phyloP scores from a whole-genome alignment of 1,139 yeast species.

The Groenewaldozyma auringiensis region DNA sequence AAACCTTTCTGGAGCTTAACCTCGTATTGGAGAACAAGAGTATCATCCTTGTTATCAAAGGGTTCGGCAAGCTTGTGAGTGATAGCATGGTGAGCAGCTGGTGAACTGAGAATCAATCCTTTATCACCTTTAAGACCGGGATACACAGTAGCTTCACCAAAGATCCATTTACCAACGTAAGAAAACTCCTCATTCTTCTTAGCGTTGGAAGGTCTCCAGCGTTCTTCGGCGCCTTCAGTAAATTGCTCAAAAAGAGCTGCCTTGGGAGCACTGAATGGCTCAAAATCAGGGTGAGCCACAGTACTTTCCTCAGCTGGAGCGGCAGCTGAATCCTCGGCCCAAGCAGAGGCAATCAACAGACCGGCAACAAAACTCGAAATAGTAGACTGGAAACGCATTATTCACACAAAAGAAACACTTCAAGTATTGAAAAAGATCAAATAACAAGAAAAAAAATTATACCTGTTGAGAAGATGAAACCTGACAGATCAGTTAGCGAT shows the following conservation, averaged over 20 bases:
- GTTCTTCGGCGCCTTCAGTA: slow-evolving; percentile 35
- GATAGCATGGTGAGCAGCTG: slow-evolving; percentile 76
- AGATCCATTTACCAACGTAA: slow-evolving; percentile 67
- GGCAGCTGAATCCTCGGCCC: slow-evolving; percentile 9
- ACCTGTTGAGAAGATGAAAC: too few relatives aligned
- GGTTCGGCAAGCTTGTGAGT: slow-evolving; percentile 49
- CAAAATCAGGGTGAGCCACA: slow-evolving; percentile 24
- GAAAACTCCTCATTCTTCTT: slow-evolving; percentile 45
- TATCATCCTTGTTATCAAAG: slow-evolving; percentile 49
- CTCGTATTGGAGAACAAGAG: slow-evolving; percentile 81
- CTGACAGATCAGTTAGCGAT: too few relatives aligned
- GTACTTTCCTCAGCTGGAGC: slow-evolving; percentile 7
- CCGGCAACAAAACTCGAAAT: not conserved
- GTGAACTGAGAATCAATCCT: slow-evolving; percentile 67
- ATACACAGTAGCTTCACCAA: slow-evolving; percentile 50
- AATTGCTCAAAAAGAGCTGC: slow-evolving; percentile 68
- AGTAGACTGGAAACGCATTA: not conserved
- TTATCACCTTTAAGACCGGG: slow-evolving; percentile 57
- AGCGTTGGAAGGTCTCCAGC: slow-evolving; percentile 62
- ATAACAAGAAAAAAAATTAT: too few relatives aligned
- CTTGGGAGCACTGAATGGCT: slow-evolving; percentile 13
- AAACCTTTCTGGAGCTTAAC: slow-evolving; percentile 72
- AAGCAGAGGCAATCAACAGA: slow-evolving; percentile 1
- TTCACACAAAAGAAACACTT: not conserved
- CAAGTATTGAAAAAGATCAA: too few relatives aligned